Evolutionary conservation across 352 stramenopile species (phyloP).

Genomic region (Aphanomyces euteiches): DNA sequence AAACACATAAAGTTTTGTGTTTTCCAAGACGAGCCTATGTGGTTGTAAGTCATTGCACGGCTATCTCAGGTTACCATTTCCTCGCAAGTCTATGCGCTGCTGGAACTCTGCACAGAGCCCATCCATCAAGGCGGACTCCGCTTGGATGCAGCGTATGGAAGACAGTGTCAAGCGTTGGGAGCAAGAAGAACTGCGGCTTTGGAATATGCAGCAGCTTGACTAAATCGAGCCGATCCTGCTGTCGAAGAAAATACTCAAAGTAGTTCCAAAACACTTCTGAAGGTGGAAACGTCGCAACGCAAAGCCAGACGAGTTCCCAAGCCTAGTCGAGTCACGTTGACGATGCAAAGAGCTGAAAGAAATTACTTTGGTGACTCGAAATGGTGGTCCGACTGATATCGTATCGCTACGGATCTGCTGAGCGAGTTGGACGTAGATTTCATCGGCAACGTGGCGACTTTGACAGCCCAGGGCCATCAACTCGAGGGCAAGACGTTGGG

Average conservation of each 20-base stretch:
- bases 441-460: constrained; percentile 5
- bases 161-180: not conserved
- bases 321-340: not conserved
- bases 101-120: not conserved
- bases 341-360: not conserved
- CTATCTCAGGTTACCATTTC: too few relatives aligned
- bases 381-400: not conserved
- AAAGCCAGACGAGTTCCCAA: not conserved
- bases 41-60: not conserved
- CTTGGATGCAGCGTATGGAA: not conserved
- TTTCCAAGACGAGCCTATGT: constrained; percentile 4
- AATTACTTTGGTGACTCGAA: not conserved
- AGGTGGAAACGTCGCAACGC: constrained; percentile 4
- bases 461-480: not conserved
- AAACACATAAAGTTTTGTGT: not conserved
- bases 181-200: not conserved
- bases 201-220: not conserved
- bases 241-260: constrained; percentile 9
- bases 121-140: not conserved
- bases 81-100: too few relatives aligned
- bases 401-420: not conserved
- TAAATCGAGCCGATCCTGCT: not conserved
- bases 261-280: constrained; percentile 11
- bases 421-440: constrained; percentile 14
- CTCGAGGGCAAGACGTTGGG: not conserved